Base-by-base conservation (phyloP, 495 filamentous ascomycete species). In the Lepidopterella palustris region DNA sequence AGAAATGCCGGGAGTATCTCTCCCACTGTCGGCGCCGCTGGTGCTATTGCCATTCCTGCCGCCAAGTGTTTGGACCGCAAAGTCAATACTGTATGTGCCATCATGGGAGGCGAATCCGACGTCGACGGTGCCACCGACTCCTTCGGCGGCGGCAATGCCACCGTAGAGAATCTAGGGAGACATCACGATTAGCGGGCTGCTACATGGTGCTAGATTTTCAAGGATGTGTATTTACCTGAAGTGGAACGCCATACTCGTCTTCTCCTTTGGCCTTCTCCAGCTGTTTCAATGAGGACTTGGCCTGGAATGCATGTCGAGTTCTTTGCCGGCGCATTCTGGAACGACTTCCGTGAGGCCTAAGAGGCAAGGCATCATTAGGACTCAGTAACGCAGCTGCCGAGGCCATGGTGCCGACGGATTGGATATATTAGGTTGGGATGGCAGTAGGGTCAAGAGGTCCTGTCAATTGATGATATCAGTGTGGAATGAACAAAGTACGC, bases 81-180 rank as follows among this genome's bases (percentile, higher is more conserved):
- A 92, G 68, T 93, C 89, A 32, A 89, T 76, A 21, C 88, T 79
- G 66, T 95, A 95, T 0, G 85, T 86, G 4, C 83, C 79, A 70
- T 95, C 89, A 63, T 90, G 88, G 57, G 87, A 81, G 4, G 86
- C 86, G 49, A 92, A 61, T 5, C 66, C 72, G n/a, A 73, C 47
- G 27, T 70, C 64, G 18, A 72, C 25, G 8, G 53, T 31, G 15
- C 55, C 59, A 39, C 63, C 29, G 4, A 32, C 51, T 0, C 24
- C 21, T 31, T 66, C 50, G 11, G 45, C 10, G 8, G 68, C 68
- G 1, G 70, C 65, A 8, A 73, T 64, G 29, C 71, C 71, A 27
- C 68, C 27, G 53, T 57, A 73, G 51, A 73, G 71, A 18, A 29
- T 39, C 62, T 68, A 42, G n/a, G 35, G 25, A 26, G 48, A n/a